A percentile compares a stretch with the other conserved stretches of the same genome.
These are phyloP conservation scores for Calendula officinalis DNA, from an alignment of 129 eudicot species.

Conservation along the genomic window DNA sequence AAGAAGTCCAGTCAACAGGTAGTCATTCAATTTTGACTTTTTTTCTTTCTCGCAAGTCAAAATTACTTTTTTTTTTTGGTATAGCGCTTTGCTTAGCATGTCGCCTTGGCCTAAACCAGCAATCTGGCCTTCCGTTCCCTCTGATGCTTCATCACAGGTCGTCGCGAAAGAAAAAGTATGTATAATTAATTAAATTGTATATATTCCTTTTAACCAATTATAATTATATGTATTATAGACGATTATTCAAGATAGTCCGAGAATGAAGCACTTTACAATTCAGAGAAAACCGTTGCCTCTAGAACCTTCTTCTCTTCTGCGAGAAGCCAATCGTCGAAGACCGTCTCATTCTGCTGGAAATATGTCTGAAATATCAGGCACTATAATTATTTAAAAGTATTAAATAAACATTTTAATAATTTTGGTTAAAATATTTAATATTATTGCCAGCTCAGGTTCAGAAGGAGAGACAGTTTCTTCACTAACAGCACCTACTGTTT, in stretches of 20 bases:
- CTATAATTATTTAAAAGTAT: no score
- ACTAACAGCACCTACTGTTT: constrained; percentile 37
- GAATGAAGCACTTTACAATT: constrained; percentile 72
- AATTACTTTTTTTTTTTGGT: not conserved
- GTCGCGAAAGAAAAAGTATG: constrained; percentile 77
- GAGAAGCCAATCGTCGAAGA: constrained; percentile 75
- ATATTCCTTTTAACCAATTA: constrained; percentile 3
- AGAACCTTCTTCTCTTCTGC: constrained; percentile 79
- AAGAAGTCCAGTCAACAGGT: constrained; percentile 99
- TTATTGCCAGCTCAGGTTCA: constrained; percentile 54
- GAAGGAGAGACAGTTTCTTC: constrained; percentile 36
- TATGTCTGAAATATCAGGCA: constrained; percentile 47
- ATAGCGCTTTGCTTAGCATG: constrained; percentile 93
- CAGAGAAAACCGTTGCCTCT: constrained; percentile 86
- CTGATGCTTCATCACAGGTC: constrained; percentile 73
- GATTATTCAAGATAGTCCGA: constrained; percentile 72
- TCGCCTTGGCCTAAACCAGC: constrained; percentile 97
- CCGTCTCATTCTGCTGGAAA: constrained; percentile 87
- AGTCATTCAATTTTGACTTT: constrained; percentile 5
- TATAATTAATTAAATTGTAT: constrained; percentile 1
- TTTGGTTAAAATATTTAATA: constrained; percentile 18
- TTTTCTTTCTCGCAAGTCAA: constrained; percentile 6
- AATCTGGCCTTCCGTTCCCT: constrained; percentile 78
- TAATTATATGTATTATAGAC: constrained; percentile 39
- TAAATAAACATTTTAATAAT: not conserved